Conservation (phyloP, 345 rosid species). For the Anacardium occidentale region DNA sequence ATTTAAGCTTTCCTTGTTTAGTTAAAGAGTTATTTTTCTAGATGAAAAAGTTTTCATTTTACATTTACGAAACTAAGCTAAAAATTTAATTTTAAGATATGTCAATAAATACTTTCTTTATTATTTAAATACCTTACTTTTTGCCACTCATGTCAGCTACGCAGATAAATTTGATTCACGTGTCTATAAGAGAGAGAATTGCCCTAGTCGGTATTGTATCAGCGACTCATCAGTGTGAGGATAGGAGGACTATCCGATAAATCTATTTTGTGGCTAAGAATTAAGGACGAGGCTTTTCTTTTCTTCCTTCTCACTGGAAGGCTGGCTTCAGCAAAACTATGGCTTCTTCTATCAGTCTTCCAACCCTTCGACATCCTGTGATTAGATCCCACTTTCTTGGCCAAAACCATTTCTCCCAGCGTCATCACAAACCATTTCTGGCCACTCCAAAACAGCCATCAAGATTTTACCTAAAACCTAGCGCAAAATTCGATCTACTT, state of each 20-base stretch:
- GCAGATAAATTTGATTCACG: neutral
- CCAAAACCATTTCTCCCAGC: constrained; percentile 25
- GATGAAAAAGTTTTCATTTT: no score
- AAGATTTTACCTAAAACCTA: constrained; percentile 20
- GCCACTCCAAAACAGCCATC: constrained; percentile 29
- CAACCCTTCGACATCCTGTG: constrained; percentile 37
- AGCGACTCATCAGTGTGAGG: neutral
- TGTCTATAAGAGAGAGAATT: neutral
- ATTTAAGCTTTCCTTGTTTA: no score
- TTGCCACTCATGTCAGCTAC: no score
- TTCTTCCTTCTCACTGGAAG: neutral
- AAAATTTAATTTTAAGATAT: no score
- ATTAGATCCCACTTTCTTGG: constrained; percentile 47
- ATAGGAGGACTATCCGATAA: constrained; percentile 24
- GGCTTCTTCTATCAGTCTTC: constrained; percentile 61
- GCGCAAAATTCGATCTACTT: constrained; percentile 61
- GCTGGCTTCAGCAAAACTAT: constrained; percentile 21
- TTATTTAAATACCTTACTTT: no score
- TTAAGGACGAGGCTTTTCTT: neutral
- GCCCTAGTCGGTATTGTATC: neutral
- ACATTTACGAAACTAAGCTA: no score
- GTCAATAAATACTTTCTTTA: no score
- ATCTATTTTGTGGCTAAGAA: constrained; percentile 28
- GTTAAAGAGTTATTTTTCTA: no score
- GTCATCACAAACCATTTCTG: constrained; percentile 33